Base-by-base conservation (phyloP, 108 stramenopile genomes). In the Stephanodiscus triporus region DNA sequence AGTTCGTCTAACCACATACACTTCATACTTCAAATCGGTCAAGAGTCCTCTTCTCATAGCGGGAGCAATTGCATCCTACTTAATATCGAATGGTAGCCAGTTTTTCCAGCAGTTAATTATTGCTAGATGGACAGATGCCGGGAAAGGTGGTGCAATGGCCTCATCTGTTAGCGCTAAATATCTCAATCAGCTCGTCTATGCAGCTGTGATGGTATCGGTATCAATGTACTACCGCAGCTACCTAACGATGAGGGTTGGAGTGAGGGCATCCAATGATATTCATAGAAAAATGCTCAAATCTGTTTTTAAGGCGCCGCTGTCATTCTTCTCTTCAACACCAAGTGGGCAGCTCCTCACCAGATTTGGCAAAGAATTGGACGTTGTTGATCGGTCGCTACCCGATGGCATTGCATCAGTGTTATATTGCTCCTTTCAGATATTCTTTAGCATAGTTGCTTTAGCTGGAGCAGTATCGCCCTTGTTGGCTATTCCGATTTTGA, bases 301-400 rank as follows among this genome's bases (percentile, higher is more conserved):
- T 22, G 94, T 99, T 11, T 90, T 98, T 59, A 63, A 75, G 0
- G 98, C 98, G 4, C 97, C 97, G 4, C 81, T 96, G 74, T 75
- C 90, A 9, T 98, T 96, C 76, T 97, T 97, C 71, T 97, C 97
- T 60, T 63, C 91, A 13, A 98, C 96, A 11, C 97, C 97, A 24
- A 83, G 89, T 17, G 98, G 98, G 4, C 92, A 97, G 67, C 76
- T 98, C 9, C 70, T 95, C 29, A 88, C 89, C 22, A 85, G 96
- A n/a, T 97, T 97, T 84, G 90, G 91, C 5, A 94, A 90, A 68
- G 96, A 97, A 60, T 59, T 94, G 14, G 91, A 89, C 45, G 87
- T 84, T 27, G 78, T 94, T 6, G 93, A 94, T 75, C 76, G 89
- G 6, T 80, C 75, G 10, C 50, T 96, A 0, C 91, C 91, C 0